A percentile compares a stretch with the other conserved stretches of the same genome.
Conservation (phyloP, 768 basidiomycete genomes). For the Xerocomellus chrysenteron region DNA sequence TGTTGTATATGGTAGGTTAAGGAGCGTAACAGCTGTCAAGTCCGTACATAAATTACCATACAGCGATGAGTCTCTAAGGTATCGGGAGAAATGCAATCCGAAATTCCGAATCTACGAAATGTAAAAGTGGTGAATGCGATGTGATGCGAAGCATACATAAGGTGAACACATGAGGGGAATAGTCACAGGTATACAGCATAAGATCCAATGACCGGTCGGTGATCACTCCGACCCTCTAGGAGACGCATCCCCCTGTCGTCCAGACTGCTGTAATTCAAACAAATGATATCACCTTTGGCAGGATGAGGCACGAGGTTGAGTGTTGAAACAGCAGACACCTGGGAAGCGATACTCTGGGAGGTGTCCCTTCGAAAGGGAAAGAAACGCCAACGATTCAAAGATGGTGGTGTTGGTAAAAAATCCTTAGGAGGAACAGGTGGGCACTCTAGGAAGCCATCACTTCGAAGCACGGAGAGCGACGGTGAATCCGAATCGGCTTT, state of each 20-base stretch:
- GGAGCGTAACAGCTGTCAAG: slow-evolving; percentile 5
- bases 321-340: slow-evolving; percentile 22
- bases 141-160: slow-evolving; percentile 8
- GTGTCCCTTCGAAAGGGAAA: slow-evolving; percentile 47
- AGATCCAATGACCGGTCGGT: slow-evolving; percentile 80
- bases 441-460: slow-evolving; percentile 19
- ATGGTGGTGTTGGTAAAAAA: slow-evolving; percentile 19
- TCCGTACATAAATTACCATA: slow-evolving; percentile 19
- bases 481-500: slow-evolving; percentile 11
- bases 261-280: slow-evolving; percentile 69
- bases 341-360: slow-evolving; percentile 28
- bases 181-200: slow-evolving; percentile 65
- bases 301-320: slow-evolving; percentile 30
- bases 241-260: slow-evolving; percentile 73
- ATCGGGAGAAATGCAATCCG: slow-evolving; percentile 13
- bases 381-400: slow-evolving; percentile 49
- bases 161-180: background rate
- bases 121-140: slow-evolving; percentile 4
- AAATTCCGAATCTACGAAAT: slow-evolving; percentile 2
- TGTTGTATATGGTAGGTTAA: slow-evolving; percentile 10
- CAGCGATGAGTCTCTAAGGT: slow-evolving; percentile 14
- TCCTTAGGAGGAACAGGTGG: slow-evolving; percentile 33
- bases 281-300: slow-evolving; percentile 67
- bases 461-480: slow-evolving; percentile 7
- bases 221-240: slow-evolving; percentile 79